phyloP scores from a whole-genome alignment of 2,329 filamentous ascomycete species.

The Aspergillus fijiensis region DNA sequence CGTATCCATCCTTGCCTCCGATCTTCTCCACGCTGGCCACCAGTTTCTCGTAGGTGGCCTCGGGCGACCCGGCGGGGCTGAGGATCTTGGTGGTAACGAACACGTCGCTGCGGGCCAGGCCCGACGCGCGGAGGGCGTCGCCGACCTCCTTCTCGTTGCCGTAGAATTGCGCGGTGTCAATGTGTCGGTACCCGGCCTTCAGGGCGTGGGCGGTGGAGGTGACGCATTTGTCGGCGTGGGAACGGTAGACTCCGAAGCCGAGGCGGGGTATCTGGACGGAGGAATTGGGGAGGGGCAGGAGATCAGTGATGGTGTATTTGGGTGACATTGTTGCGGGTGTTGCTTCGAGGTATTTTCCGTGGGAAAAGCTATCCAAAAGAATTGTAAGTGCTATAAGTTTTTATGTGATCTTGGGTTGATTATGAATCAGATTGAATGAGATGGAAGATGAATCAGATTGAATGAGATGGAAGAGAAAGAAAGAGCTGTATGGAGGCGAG shows the following conservation, averaged over 20 bases:
- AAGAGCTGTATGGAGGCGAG: not conserved
- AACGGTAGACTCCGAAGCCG: conserved; percentile 71
- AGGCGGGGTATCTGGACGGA: conserved; percentile 60
- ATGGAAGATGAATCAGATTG: no score
- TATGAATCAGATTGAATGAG: not conserved
- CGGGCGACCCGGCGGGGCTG: conserved; percentile 52
- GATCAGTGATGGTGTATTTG: conserved; percentile 48
- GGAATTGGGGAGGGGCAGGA: conserved; percentile 52
- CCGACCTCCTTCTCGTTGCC: conserved; percentile 68
- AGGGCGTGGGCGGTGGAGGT: conserved; percentile 59
- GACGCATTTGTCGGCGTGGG: conserved; percentile 55
- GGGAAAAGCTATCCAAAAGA: not conserved
- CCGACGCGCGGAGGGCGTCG: conserved; percentile 58
- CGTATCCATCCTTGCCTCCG: conserved; percentile 59
- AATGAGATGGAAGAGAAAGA: not conserved
- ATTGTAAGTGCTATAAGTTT: not conserved
- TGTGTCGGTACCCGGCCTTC: conserved; percentile 53
- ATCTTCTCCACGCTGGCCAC: conserved; percentile 65
- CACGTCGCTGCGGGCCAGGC: conserved; percentile 54
- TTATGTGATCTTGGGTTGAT: not conserved
- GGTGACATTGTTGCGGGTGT: conserved; percentile 26
- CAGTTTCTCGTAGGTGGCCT: conserved; percentile 60
- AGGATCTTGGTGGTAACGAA: conserved; percentile 73
- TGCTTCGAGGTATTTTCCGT: no score
- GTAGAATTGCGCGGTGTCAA: conserved; percentile 66